Evolutionary conservation across 2,329 filamentous ascomycete species (phyloP).

Genomic region (Mycogone perniciosa): DNA sequence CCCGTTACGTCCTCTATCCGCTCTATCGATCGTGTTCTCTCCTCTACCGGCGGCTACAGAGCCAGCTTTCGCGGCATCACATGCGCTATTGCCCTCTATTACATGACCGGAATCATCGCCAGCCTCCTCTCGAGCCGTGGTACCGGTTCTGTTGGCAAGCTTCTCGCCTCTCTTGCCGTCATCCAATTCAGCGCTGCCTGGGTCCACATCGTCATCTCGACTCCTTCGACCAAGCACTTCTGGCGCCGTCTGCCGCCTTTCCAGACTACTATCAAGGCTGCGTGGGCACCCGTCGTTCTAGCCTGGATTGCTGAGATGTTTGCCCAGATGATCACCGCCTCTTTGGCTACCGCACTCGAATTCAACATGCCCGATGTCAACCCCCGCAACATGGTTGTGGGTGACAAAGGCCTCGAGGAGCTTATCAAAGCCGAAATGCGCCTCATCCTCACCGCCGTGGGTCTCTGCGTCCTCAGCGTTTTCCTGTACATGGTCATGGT

Average conservation of each 20-base stretch:
- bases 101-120: constrained; percentile 32
- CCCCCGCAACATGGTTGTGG: constrained; percentile 29
- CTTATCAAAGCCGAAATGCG: constrained; percentile 26
- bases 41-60: constrained; percentile 54
- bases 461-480: constrained; percentile 41
- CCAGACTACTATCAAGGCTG: constrained; percentile 58
- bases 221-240: constrained; percentile 56
- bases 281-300: constrained; percentile 60
- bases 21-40: constrained; percentile 49
- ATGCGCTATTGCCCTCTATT: constrained; percentile 37
- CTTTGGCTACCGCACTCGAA: constrained; percentile 37
- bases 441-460: constrained; percentile 35
- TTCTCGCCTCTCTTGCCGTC: constrained; percentile 52
- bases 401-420: constrained; percentile 28
- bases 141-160: constrained; percentile 9
- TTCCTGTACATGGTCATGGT: constrained; percentile 55
- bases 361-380: constrained; percentile 33
- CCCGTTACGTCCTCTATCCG: constrained; percentile 47
- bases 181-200: constrained; percentile 68
- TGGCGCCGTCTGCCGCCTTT: constrained; percentile 64
- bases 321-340: constrained; percentile 40
- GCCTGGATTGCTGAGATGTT: constrained; percentile 54
- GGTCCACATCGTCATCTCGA: constrained; percentile 80
- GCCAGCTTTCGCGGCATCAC: constrained; percentile 64
- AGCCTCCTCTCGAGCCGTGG: constrained; percentile 37